Evolutionary conservation across 1,284 basidiomycete genomes (phyloP), one percentile per base, ranked within the genome.

Genomic region (Marasmius oreades): DNA sequence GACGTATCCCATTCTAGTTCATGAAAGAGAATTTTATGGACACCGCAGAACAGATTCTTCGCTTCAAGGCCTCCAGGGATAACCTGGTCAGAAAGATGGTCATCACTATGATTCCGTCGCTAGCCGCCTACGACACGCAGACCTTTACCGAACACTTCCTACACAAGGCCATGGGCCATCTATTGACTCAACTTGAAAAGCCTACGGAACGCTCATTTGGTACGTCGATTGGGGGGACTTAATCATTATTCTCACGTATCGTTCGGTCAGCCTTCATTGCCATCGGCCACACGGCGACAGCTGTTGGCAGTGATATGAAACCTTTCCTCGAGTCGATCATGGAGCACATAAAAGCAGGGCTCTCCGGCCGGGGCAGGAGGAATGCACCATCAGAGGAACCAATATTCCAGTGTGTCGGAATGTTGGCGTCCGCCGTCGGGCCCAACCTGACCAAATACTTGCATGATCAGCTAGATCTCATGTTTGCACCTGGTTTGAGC

Each of bases 381-480:
- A 94, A 93, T 66, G 92, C 93, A 2, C 91, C 92, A 4, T 88
- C 91, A 14, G 96, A 98, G 73, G 93, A 93, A 60, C 92, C 96
- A 0, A 95, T 99, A 62, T 99, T 99, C 69, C 93, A 98, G 76
- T 99, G 97, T 71, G 85, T 99, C 51, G 94, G 94, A 34, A 95
- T 98, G 92, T 79, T 99, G 52, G 95, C 95, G 1, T 86, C 88
- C 0, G 94, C 97, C 4, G 95, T 99, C 37, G 97, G 97, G 0
- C 95, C 95, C 1, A 96, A 95, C 68, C 78, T 99, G 52, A 98
- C 97, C 0, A 93, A 95, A 67, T 82, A 97, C 57, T 81, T 99
- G 64, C 97, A 98, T 70, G 97, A 99, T 67, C 89, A 98, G 63
- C 83, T 99, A 33, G 95, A 98, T 68, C 79, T 98, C 51, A 99